Evolutionary conservation across 1,284 basidiomycete species (phyloP).

Genomic region (Leucoagaricus sp.): DNA sequence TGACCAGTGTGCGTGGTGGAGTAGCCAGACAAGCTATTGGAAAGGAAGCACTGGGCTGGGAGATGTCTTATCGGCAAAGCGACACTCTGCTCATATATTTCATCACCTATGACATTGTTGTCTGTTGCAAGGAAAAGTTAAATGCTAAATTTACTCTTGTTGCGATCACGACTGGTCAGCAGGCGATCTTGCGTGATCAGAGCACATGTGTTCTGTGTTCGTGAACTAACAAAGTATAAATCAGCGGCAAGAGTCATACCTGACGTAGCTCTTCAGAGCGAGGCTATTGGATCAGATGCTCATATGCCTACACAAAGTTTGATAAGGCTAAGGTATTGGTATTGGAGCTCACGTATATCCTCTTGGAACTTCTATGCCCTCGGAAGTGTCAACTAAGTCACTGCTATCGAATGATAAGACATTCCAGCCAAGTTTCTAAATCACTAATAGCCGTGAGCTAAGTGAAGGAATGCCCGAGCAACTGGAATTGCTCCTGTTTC

Average conservation of each 20-base stretch:
- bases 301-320: background rate
- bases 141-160: background rate
- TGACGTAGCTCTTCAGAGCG: background rate
- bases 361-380: background rate
- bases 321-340: background rate
- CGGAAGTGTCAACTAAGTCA: background rate
- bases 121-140: background rate
- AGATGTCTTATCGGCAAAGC: background rate
- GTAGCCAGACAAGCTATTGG: background rate
- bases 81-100: background rate
- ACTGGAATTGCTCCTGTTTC: background rate
- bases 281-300: background rate
- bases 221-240: background rate
- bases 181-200: background rate
- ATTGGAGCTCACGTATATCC: no score
- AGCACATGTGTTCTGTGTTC: background rate
- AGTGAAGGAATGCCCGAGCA: background rate
- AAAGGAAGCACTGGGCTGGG: background rate
- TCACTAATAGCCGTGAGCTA: background rate
- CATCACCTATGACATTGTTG: slow-evolving; percentile 2
- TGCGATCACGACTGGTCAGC: background rate
- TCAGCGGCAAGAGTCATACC: background rate
- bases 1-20: background rate
- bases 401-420: background rate
- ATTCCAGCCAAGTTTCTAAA: background rate